Evolutionary conservation across 768 basidiomycete species (phyloP).

Genomic region (Gautieria morchelliformis): DNA sequence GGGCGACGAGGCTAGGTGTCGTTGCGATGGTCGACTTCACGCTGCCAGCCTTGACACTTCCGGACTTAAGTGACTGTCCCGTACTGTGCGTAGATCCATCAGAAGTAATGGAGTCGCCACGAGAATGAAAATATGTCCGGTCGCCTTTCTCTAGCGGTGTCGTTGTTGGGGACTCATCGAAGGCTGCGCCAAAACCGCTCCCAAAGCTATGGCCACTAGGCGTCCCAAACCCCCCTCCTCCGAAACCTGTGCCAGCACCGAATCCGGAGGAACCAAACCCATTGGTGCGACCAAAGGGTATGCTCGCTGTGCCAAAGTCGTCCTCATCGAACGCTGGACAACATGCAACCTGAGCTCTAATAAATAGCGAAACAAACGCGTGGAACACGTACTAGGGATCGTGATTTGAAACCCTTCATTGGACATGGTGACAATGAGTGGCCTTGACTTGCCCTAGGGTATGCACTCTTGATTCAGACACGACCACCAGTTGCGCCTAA

Average conservation of each 20-base stretch:
- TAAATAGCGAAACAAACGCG: constrained; percentile 8
- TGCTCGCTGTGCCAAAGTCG: constrained; percentile 48
- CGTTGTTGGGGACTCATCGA: constrained; percentile 60
- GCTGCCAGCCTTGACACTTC: constrained; percentile 4
- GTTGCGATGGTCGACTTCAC: constrained; percentile 8
- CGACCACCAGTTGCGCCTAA: not conserved
- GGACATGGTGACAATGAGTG: not conserved
- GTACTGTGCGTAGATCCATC: constrained; percentile 52
- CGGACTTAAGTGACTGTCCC: constrained; percentile 6
- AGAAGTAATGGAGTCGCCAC: constrained; percentile 73
- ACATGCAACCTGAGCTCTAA: not conserved
- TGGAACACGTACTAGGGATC: constrained; percentile 42
- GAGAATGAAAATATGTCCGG: constrained; percentile 59
- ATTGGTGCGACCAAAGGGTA: constrained; percentile 56
- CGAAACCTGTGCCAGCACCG: constrained; percentile 13
- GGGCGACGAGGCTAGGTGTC: constrained; percentile 25
- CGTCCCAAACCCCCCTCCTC: constrained; percentile 16
- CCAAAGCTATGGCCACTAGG: constrained; percentile 16
- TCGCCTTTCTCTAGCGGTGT: constrained; percentile 47
- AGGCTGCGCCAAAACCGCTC: constrained; percentile 27
- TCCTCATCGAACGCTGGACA: constrained; percentile 73
- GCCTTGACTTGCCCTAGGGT: not conserved
- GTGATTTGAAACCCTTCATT: constrained; percentile 43
- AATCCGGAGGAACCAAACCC: constrained; percentile 7
- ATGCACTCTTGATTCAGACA: not conserved